phyloP scores from a whole-genome alignment of 2,329 filamentous ascomycete genomes.

The Colletotrichum agaves region DNA sequence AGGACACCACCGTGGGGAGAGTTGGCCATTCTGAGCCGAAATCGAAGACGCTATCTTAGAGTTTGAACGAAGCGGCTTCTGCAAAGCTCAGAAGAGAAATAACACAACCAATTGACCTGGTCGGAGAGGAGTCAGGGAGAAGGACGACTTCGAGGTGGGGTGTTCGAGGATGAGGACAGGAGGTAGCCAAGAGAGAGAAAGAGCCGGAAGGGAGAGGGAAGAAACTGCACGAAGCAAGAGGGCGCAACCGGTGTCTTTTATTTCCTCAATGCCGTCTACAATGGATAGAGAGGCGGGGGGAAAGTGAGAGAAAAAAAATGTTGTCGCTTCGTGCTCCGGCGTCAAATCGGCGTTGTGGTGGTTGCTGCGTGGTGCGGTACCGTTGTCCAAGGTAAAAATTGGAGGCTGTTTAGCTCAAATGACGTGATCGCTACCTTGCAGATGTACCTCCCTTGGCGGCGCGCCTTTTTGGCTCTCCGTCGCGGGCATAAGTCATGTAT shows the following conservation, averaged over 20 bases:
- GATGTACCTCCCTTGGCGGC: slow-evolving; percentile 34
- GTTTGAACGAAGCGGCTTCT: slow-evolving; percentile 1
- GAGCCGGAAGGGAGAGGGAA: slow-evolving; percentile 2
- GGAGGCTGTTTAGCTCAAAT: slow-evolving; percentile 40
- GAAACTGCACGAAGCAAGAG: not conserved
- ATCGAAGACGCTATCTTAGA: not conserved
- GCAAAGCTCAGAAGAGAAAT: slow-evolving; percentile 10
- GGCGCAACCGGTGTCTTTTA: slow-evolving; percentile 34
- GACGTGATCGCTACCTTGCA: slow-evolving; percentile 41
- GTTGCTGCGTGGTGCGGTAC: slow-evolving; percentile 2
- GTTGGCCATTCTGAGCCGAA: slow-evolving; percentile 66
- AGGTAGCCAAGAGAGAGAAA: not conserved
- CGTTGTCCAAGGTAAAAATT: slow-evolving; percentile 37
- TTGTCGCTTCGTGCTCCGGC: slow-evolving; percentile 29
- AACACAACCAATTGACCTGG: slow-evolving; percentile 30
- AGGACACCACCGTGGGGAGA: slow-evolving; percentile 90
- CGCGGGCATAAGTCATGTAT: slow-evolving; percentile 35
- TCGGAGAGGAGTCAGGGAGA: not conserved
- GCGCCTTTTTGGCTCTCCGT: slow-evolving; percentile 12
- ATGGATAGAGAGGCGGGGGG: not conserved
- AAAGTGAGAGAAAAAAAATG: not conserved
- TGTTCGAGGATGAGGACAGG: slow-evolving; percentile 7
- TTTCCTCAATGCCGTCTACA: slow-evolving; percentile 11
- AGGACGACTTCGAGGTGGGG: not conserved
- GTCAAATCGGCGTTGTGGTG: slow-evolving; percentile 33